Evolutionary conservation across 768 basidiomycete genomes (phyloP).

Genomic region (Podaxis carcinomalis): DNA sequence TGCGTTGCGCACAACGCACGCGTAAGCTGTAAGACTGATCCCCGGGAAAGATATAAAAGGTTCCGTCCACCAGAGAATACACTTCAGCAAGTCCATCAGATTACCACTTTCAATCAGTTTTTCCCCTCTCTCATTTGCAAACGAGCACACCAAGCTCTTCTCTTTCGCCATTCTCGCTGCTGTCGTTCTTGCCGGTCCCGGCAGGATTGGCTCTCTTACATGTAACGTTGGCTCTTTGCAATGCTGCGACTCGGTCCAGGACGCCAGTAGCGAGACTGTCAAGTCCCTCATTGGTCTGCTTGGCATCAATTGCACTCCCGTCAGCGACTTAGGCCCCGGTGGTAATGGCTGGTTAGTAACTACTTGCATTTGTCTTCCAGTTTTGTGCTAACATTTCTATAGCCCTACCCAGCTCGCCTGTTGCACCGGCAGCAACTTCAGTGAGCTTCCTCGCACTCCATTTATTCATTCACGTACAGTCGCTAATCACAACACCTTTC

Average conservation of each 20-base stretch:
- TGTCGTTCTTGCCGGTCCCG: not conserved
- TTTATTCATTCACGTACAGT: not conserved
- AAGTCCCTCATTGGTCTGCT: constrained; percentile 16
- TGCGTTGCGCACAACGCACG: too few relatives aligned
- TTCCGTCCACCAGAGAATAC: too few relatives aligned
- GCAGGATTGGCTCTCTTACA: not conserved
- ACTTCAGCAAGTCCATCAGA: too few relatives aligned
- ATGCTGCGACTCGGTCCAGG: constrained; percentile 7
- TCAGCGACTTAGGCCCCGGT: constrained; percentile 20
- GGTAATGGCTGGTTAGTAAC: constrained; percentile 19
- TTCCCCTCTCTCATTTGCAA: not conserved
- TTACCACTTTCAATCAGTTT: constrained; percentile 9
- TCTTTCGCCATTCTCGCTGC: not conserved
- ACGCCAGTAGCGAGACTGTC: not conserved
- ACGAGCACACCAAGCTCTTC: constrained; percentile 1
- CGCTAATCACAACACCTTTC: not conserved
- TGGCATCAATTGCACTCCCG: constrained; percentile 21
- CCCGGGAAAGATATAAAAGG: too few relatives aligned
- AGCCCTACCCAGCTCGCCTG: constrained; percentile 24
- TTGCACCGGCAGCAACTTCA: constrained; percentile 22
- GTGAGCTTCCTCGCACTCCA: constrained; percentile 7
- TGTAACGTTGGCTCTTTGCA: constrained; percentile 4
- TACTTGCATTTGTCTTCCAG: not conserved
- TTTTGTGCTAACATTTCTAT: not conserved
- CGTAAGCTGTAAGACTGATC: too few relatives aligned